Percentiles rank a stretch among this genome's conserved stretches.
Conservation (phyloP, 2,329 filamentous ascomycete genomes). For the Calonectria honghensis region DNA sequence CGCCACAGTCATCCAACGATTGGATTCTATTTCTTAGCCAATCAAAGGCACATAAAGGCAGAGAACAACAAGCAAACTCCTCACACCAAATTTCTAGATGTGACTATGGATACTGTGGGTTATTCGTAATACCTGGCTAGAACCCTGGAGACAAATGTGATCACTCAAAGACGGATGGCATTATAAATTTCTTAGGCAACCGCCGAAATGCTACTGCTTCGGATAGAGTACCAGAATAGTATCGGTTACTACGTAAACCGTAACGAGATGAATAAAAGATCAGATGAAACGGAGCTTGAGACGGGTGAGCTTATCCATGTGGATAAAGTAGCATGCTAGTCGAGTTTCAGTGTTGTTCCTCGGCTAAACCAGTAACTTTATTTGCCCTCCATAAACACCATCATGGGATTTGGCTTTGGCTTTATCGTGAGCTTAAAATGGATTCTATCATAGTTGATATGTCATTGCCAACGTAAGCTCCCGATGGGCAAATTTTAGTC, state of each 20-base stretch:
- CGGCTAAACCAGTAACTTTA: background rate
- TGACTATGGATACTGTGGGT: background rate
- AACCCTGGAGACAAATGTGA: background rate
- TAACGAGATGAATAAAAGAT: background rate
- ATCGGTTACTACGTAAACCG: too few species aligned
- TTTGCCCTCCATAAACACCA: background rate
- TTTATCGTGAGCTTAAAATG: background rate
- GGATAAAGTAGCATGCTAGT: background rate
- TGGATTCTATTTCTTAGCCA: background rate
- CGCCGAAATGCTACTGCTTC: background rate
- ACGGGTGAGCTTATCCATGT: slow-evolving; percentile 12
- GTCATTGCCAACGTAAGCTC: background rate
- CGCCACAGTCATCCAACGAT: too few species aligned
- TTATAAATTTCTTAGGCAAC: background rate
- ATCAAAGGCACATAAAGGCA: background rate
- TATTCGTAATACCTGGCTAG: background rate
- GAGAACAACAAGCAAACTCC: background rate
- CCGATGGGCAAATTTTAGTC: too few species aligned
- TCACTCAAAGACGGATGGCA: background rate
- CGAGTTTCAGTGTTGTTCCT: background rate
- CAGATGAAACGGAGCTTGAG: background rate
- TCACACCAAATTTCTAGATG: background rate
- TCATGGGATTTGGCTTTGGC: background rate
- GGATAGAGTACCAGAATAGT: background rate
- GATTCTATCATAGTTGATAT: background rate